Conservation (phyloP, 352 stramenopile genomes). For the Paralagenidium karlingii region DNA sequence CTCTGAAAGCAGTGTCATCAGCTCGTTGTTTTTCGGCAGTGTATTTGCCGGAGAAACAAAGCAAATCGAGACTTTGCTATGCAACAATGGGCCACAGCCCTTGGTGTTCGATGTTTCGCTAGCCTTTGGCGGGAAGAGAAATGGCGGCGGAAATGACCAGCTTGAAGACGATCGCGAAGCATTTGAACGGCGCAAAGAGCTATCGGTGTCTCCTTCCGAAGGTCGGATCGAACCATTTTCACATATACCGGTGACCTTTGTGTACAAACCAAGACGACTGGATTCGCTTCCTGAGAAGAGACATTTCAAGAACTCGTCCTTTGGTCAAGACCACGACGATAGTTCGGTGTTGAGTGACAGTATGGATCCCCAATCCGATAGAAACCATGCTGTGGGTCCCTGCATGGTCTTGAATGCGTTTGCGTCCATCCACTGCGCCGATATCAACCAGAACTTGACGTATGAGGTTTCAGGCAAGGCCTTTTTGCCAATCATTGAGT, state of each 20-base stretch:
- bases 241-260: slow-evolving; percentile 25
- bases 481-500: slow-evolving; percentile 30
- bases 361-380: too few species aligned
- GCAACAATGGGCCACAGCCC: slow-evolving; percentile 65
- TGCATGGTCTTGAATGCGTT: slow-evolving; percentile 39
- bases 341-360: neutral
- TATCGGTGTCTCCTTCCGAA: slow-evolving; percentile 37
- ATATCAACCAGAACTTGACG: slow-evolving; percentile 65
- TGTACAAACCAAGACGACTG: slow-evolving; percentile 28
- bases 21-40: slow-evolving; percentile 49
- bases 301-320: too few species aligned
- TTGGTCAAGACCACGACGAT: slow-evolving; percentile 1
- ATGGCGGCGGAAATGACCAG: neutral
- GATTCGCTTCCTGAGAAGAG: too few species aligned
- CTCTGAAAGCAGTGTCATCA: slow-evolving; percentile 10
- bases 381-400: too few species aligned
- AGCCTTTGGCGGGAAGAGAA: slow-evolving; percentile 16
- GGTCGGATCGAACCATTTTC: slow-evolving; percentile 52
- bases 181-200: slow-evolving; percentile 55
- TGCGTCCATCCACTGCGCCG: slow-evolving; percentile 52
- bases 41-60: slow-evolving; percentile 50
- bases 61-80: slow-evolving; percentile 44
- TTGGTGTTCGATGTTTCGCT: slow-evolving; percentile 31
- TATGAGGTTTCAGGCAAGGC: slow-evolving; percentile 57
- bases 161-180: slow-evolving; percentile 35